These are phyloP conservation scores for Lichtheimia ramosa DNA, from an alignment of 371 early-diverging fungal species.

Conservation along the genomic window DNA sequence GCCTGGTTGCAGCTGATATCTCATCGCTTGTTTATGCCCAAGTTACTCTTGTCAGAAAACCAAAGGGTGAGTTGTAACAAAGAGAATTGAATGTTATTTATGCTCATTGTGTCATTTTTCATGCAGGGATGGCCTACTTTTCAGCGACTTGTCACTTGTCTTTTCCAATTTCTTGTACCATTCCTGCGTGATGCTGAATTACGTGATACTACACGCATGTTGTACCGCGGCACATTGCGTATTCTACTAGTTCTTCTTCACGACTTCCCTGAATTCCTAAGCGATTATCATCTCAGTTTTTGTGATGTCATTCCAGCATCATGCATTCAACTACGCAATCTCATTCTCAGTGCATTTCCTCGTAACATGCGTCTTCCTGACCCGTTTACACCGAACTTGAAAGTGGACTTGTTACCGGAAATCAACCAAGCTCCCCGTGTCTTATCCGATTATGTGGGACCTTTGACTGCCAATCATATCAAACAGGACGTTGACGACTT, in stretches of 20 bases:
- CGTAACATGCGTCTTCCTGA: constrained; percentile 94
- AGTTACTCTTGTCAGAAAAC: constrained; percentile 72
- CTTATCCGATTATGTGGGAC: constrained; percentile 78
- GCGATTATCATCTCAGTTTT: constrained; percentile 90
- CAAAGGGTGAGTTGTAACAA: constrained; percentile 46
- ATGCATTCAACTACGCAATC: constrained; percentile 93
- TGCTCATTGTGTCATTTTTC: neutral
- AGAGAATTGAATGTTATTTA: neutral
- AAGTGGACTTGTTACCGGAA: constrained; percentile 88
- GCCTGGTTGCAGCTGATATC: constrained; percentile 94
- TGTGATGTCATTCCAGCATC: constrained; percentile 89
- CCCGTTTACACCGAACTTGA: constrained; percentile 93
- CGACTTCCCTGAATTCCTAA: constrained; percentile 97
- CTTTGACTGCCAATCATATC: constrained; percentile 57
- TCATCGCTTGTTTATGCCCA: constrained; percentile 91
- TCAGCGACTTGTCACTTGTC: constrained; percentile 76
- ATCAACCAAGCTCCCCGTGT: constrained; percentile 83
- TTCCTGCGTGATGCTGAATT: constrained; percentile 75
- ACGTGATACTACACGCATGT: constrained; percentile 73
- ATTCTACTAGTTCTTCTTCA: constrained; percentile 90
- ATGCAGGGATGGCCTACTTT: constrained; percentile 84
- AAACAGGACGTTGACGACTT: constrained; percentile 77
- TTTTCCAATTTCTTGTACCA: constrained; percentile 88
- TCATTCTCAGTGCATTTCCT: constrained; percentile 94
- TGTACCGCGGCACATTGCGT: constrained; percentile 90